Conservation (phyloP, 129 eudicot species). For the Escallonia rubra region DNA sequence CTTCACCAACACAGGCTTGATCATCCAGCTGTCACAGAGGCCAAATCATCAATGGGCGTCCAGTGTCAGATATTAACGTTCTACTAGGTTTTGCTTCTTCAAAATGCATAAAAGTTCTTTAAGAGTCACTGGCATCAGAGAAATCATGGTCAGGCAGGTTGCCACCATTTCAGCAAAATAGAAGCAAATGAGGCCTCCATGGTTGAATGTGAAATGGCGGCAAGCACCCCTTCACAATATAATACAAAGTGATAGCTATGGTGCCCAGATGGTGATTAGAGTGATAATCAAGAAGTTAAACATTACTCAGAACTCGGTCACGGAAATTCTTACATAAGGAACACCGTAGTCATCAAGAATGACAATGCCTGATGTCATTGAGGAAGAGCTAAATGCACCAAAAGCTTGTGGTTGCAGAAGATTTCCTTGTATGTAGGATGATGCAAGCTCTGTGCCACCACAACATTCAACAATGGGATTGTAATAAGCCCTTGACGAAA, state of each 20-base stretch:
- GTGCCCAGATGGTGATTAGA: no score
- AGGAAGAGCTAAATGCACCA: slow-evolving; percentile 80
- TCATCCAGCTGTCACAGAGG: slow-evolving; percentile 57
- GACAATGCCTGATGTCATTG: slow-evolving; percentile 73
- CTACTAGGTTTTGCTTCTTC: neutral
- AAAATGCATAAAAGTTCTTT: no score
- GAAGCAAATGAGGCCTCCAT: no score
- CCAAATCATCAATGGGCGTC: neutral
- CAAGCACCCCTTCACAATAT: no score
- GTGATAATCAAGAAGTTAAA: neutral
- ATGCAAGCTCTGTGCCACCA: slow-evolving; percentile 98
- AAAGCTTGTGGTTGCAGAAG: slow-evolving; percentile 88
- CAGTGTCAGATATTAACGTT: neutral
- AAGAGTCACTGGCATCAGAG: neutral
- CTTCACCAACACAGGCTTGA: slow-evolving; percentile 84
- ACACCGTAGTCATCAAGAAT: slow-evolving; percentile 67
- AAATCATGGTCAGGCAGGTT: no score
- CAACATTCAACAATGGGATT: slow-evolving; percentile 87
- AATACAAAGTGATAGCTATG: no score
- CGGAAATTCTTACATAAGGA: slow-evolving; percentile 57
- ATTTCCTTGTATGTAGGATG: slow-evolving; percentile 66
- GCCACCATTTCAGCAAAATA: no score
- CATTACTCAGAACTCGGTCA: neutral
- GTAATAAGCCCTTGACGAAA: slow-evolving; percentile 75
- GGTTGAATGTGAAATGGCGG: no score